Evolutionary conservation across 2,329 filamentous ascomycete species (phyloP), one percentile per base, ranked within the genome.

Genomic region (Huntiella moniliformis): DNA sequence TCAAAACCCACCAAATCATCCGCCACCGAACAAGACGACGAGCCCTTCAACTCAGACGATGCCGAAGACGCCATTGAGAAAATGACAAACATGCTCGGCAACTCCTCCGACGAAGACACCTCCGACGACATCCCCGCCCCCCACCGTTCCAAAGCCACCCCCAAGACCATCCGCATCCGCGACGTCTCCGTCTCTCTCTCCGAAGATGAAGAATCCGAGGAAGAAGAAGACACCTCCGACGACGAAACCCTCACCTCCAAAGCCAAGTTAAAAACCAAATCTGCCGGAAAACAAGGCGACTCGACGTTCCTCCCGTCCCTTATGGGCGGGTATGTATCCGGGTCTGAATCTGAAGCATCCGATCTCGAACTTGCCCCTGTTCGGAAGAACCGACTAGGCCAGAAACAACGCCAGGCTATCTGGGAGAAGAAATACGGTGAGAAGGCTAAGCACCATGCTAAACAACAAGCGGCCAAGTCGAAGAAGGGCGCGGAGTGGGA

Each of bases 381-480:
- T 0, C 74, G 74, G 54, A 87, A 86, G 61, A 87, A 88, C 55
- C 70, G 81, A 16, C 69, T 75, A 40, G 83, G 83, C 3, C 83
- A 92, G 61, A 71, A 77, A 38, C 81, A 79, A n/a, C 73, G 83
- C 6, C 80, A 82, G 56, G 73, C 77, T 17, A 80, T 91, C 49
- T 82, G 77, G 66, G 82, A 88, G 63, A 79, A 83, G 63, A 88
- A 87, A 57, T 88, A 70, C 58, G 82, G 82, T 42, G 66, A 69
- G 11, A 68, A 71, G 51, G 84, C 83, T 1, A 81, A 77, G 53
- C 82, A 86, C 55, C 58, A 77, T 38, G 65, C 67, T 48, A 33
- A 34, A 8, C 44, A 44, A 3, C 17, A 22, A 7, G 22, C 22
- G 58, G 60, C 52, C 53, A 64, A 60, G 48, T 54, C 59, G 40